phyloP scores from a whole-genome alignment of 495 filamentous ascomycete species.

The Hypoxylon fragiforme region DNA sequence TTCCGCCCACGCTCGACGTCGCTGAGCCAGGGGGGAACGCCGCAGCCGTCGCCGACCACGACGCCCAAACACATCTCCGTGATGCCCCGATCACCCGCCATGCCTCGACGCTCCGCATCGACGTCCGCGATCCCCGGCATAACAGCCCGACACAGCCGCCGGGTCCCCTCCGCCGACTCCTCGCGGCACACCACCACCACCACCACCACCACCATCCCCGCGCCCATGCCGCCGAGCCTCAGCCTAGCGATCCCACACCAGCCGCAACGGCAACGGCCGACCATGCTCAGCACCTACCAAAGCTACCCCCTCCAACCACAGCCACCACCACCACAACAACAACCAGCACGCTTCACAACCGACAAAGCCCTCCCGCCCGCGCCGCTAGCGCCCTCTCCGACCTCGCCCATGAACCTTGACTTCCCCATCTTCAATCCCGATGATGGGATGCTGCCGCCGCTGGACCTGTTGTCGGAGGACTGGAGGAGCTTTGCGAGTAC shows the following conservation, averaged over 20 bases:
- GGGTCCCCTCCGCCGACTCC: constrained; percentile 21
- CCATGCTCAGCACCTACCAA: constrained; percentile 28
- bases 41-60: constrained; percentile 4
- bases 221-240: constrained; percentile 12
- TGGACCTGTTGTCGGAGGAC: constrained; percentile 28
- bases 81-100: constrained; percentile 16
- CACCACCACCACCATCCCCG: not conserved
- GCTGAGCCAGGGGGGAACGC: constrained; percentile 10
- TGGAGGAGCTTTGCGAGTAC: constrained; percentile 40
- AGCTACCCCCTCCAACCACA: constrained; percentile 25
- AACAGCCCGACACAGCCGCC: constrained; percentile 18
- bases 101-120: constrained; percentile 33
- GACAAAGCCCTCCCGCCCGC: constrained; percentile 38
- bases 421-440: constrained; percentile 27
- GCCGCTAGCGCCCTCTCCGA: constrained; percentile 33
- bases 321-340: constrained; percentile 16
- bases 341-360: constrained; percentile 11
- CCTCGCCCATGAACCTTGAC: constrained; percentile 37
- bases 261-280: constrained; percentile 14
- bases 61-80: constrained; percentile 25
- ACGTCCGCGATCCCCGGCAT: constrained; percentile 30
- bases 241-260: constrained; percentile 15
- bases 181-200: constrained; percentile 2
- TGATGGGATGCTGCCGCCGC: constrained; percentile 23
- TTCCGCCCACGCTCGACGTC: constrained; percentile 36